Evolutionary conservation across 805 yeast species (phyloP), one percentile per base, ranked within the genome.

Genomic region (Hanseniaspora vineae): DNA sequence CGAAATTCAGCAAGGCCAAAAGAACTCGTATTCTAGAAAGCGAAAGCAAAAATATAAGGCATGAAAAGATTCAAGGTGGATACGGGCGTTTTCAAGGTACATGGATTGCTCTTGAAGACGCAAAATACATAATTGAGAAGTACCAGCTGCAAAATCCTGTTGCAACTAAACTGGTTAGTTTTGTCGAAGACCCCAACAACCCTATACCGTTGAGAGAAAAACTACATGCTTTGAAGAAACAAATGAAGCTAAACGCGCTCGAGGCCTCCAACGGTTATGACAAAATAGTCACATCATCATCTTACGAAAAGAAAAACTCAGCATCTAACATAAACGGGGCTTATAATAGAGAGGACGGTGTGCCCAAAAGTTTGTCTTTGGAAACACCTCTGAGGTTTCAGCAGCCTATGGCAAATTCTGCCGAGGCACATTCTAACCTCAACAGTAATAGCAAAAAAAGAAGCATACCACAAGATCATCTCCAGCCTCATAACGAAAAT

Each of bases 41-140:
- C 54, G 92, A 84, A 52, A 84, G 84, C 19, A 86, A 78, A 57
- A 72, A 69, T 45, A 79, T 81, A 44, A 69, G 71, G 69, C 89
- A 84, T 58, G 85, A 83, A 60, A 84, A 83, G 60, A 77, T 84
- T 50, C 92, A 83, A 61, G 94, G 92, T 54, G 94, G 94, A 8
- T 82, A 82, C 60, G 92, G 92, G 12, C 66, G 87, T 46, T 84
- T 82, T 58, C 92, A 84, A 65, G 94, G 94, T 4, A 83, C 94
- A 1, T 84, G 92, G 92, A 78, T 84, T 39, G 92, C 94, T 0
- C 59, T 84, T 39, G 72, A 70, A 2, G 75, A 77, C 52, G 90
- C 90, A 2, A 70, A 70, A 42, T 70, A 75, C 44, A 67, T 81
- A 54, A 80, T 79, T 3, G 66, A 70, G 42, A 69, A 68, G 44